A percentile compares a stretch with the other conserved stretches of the same genome.
phyloP scores from a whole-genome alignment of 2,329 filamentous ascomycete species.

The Apiospora marii region DNA sequence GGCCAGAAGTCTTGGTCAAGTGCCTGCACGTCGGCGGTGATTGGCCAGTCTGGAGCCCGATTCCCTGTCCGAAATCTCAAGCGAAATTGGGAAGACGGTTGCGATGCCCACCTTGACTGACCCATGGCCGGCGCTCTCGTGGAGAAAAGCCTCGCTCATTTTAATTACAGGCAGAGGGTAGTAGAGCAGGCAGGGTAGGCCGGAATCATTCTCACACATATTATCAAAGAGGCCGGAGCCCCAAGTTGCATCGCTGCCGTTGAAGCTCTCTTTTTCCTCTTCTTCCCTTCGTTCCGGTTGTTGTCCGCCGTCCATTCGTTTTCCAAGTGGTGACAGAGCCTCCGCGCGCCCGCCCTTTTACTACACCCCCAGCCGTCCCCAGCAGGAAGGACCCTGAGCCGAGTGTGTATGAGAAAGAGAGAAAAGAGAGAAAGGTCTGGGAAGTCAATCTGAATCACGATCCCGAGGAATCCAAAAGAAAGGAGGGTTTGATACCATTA shows the following conservation, averaged over 20 bases:
- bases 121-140: slow-evolving; percentile 20
- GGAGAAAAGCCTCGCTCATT: slow-evolving; percentile 24
- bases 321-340: slow-evolving; percentile 21
- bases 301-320: slow-evolving; percentile 19
- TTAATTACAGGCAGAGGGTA: slow-evolving; percentile 18
- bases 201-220: slow-evolving; percentile 21
- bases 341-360: slow-evolving; percentile 1
- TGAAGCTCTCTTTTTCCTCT: slow-evolving; percentile 17
- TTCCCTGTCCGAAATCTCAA: slow-evolving; percentile 19
- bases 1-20: slow-evolving; percentile 2
- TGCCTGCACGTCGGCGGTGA: slow-evolving; percentile 12
- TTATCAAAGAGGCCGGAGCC: slow-evolving; percentile 22
- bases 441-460: slow-evolving; percentile 3
- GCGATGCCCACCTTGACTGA: slow-evolving; percentile 13
- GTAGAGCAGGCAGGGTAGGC: neutral
- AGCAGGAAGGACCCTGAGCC: neutral
- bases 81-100: slow-evolving; percentile 21
- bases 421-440: neutral
- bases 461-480: slow-evolving; percentile 7
- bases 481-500: slow-evolving; percentile 11
- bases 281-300: slow-evolving; percentile 19
- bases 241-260: slow-evolving; percentile 7
- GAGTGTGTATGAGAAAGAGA: neutral
- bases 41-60: slow-evolving; percentile 4
- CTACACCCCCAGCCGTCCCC: neutral